Evolutionary conservation across 768 basidiomycete genomes (phyloP).

Genomic region (Cyclocybe aegerita): DNA sequence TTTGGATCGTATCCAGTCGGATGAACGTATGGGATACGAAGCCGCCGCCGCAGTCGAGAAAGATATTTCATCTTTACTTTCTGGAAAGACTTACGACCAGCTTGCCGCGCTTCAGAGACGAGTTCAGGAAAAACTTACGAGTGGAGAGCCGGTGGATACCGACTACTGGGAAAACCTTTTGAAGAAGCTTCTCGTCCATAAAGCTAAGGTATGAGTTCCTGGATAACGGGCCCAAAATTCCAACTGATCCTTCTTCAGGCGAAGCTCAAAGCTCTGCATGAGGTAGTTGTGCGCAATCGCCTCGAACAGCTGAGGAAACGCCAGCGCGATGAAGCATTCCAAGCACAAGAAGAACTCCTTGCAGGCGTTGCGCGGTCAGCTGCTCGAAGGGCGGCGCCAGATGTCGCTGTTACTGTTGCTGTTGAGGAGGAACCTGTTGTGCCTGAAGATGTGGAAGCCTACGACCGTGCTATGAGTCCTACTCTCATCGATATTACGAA

Average conservation of each 20-base stretch:
- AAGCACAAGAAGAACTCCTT: constrained; percentile 87
- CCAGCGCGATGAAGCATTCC: constrained; percentile 93
- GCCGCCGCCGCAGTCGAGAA: constrained; percentile 80
- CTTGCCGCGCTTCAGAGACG: constrained; percentile 79
- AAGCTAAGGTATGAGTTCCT: constrained; percentile 74
- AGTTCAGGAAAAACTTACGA: constrained; percentile 84
- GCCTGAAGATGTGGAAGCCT: constrained; percentile 75
- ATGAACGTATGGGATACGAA: constrained; percentile 62
- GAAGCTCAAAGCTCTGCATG: constrained; percentile 88
- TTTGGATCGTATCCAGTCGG: constrained; percentile 69
- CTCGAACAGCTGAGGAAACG: constrained; percentile 94
- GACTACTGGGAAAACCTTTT: constrained; percentile 97
- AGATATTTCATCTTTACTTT: constrained; percentile 78
- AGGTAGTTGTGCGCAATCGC: constrained; percentile 95
- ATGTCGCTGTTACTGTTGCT: constrained; percentile 32
- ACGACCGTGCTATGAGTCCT: constrained; percentile 87
- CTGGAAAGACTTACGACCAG: constrained; percentile 85
- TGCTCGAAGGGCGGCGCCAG: constrained; percentile 34
- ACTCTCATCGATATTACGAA: constrained; percentile 68
- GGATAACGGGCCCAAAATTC: constrained; percentile 3
- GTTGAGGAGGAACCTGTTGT: constrained; percentile 31
- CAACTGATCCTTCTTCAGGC: constrained; percentile 47
- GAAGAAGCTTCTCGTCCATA: constrained; percentile 93
- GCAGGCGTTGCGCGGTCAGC: constrained; percentile 72
- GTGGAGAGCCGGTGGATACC: constrained; percentile 92